A percentile compares a stretch with the other conserved stretches of the same genome.
Conservation (phyloP, 768 basidiomycete species). For the Plicaturopsis crispa region DNA sequence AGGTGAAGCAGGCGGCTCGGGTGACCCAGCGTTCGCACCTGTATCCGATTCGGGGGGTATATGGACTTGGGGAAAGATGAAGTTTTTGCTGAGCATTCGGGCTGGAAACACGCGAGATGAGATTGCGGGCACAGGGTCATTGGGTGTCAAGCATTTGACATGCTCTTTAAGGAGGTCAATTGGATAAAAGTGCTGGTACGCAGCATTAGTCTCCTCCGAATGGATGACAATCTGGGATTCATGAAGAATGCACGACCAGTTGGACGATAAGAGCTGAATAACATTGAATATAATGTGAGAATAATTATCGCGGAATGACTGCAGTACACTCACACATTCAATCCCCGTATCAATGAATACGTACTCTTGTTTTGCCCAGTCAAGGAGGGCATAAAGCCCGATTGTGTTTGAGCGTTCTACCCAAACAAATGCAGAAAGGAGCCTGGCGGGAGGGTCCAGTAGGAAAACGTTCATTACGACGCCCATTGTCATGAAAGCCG, state of each 20-base stretch:
- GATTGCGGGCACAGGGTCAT: conserved; percentile 30
- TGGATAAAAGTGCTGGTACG: conserved; percentile 67
- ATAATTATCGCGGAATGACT: conserved; percentile 1
- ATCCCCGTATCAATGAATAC: conserved; percentile 71
- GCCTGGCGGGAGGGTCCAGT: conserved; percentile 51
- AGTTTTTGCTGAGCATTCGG: conserved; percentile 42
- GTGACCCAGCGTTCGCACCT: not conserved
- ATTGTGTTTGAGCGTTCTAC: conserved; percentile 44
- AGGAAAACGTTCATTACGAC: conserved; percentile 76
- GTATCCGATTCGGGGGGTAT: not conserved
- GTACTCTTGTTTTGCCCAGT: conserved; percentile 61
- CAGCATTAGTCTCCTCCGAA: conserved; percentile 59
- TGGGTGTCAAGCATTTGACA: conserved; percentile 16
- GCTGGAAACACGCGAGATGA: conserved; percentile 35
- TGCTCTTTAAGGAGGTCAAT: conserved; percentile 30
- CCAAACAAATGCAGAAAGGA: conserved; percentile 69
- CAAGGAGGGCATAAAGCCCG: conserved; percentile 56
- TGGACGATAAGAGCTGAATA: conserved; percentile 52
- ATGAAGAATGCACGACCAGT: conserved; percentile 71
- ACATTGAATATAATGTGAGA: conserved; percentile 1
- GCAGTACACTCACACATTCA: conserved; percentile 48
- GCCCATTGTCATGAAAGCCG: conserved; percentile 55
- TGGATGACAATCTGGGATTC: conserved; percentile 67
- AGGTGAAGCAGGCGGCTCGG: not conserved
- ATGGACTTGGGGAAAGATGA: conserved; percentile 34